phyloP scores from a whole-genome alignment of 805 yeast genomes.

The Limtongia smithiae region DNA sequence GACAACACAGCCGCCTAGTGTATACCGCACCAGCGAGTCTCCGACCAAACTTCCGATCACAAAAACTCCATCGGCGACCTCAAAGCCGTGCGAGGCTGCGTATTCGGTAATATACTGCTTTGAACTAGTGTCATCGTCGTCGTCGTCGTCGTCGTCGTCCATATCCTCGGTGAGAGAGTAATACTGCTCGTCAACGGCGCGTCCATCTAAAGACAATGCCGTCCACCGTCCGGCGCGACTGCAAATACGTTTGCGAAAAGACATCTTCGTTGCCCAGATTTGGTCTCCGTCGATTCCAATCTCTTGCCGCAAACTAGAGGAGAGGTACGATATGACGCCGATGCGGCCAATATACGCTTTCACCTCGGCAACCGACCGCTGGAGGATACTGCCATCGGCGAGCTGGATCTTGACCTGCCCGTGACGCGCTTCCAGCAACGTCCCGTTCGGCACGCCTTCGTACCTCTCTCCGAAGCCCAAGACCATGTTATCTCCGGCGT shows the following conservation, averaged over 20 bases:
- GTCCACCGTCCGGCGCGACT: conserved; percentile 14
- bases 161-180: conserved; percentile 7
- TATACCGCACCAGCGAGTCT: conserved; percentile 35
- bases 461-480: conserved; percentile 7
- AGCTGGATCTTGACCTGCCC: conserved; percentile 2
- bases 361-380: conserved; percentile 19
- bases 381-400: conserved; percentile 1
- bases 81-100: conserved; percentile 25
- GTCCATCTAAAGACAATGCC: not conserved
- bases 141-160: conserved; percentile 1
- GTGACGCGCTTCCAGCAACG: conserved; percentile 5
- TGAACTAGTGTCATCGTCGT: conserved; percentile 7
- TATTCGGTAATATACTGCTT: not conserved
- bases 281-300: conserved; percentile 20
- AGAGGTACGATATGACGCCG: conserved; percentile 33
- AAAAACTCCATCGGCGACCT: conserved; percentile 29
- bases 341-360: conserved; percentile 34
- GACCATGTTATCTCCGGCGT: not conserved
- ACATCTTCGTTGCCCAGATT: conserved; percentile 20
- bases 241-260: conserved; percentile 15
- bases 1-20: conserved; percentile 33
- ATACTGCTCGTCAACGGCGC: not conserved
- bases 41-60: conserved; percentile 36
- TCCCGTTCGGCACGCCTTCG: conserved; percentile 24
- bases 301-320: conserved; percentile 23